Evolutionary conservation across 768 basidiomycete genomes (phyloP), one percentile per base, ranked within the genome.

Genomic region (Macrolepiota dolichaula): DNA sequence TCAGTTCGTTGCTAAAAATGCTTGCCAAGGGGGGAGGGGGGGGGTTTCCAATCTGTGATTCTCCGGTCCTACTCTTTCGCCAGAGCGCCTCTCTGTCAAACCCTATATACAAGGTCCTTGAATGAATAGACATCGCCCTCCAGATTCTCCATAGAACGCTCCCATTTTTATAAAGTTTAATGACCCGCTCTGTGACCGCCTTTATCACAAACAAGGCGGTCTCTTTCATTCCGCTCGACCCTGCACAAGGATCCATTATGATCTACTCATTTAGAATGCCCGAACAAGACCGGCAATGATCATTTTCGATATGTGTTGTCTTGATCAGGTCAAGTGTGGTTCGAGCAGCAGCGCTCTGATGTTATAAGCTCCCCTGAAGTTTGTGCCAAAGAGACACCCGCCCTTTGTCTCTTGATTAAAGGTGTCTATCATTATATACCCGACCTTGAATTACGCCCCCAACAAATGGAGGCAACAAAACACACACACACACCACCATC

Each of bases 381-480:
- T 17, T 44, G 7, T 44, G 19, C 42, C n/a, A 12, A 42, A 17
- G 4, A 44, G 9, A 44, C 7, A 7, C 42, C 15, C 42, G 19
- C 29, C 29, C 40, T 24, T 49, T n/a, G n/a, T n/a, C 24, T 13
- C 5, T 22, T 27, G 47, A 22, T 49, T 3, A 17, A 49, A 49
- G 47, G 47, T n/a, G 12, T 11, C 22, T 36, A 54, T 54, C 52
- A 19, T 38, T 54, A 11, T 54, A n/a, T n/a, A n/a, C n/a, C 13
- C 13, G 36, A 24, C 25, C 35, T 35, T 22, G 7, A 37, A 12
- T 38, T 15, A 7, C n/a, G n/a, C n/a, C 29, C 29, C 29, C 52
- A 12, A 54, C 52, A n/a, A 54, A 54, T 24, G 52, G 52, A 54
- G 52, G 37, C n/a, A 24, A 54, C 35, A 54, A 54, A 38, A 19